phyloP scores from a whole-genome alignment of 495 filamentous ascomycete species.

The Jackrogersella multiformis region DNA sequence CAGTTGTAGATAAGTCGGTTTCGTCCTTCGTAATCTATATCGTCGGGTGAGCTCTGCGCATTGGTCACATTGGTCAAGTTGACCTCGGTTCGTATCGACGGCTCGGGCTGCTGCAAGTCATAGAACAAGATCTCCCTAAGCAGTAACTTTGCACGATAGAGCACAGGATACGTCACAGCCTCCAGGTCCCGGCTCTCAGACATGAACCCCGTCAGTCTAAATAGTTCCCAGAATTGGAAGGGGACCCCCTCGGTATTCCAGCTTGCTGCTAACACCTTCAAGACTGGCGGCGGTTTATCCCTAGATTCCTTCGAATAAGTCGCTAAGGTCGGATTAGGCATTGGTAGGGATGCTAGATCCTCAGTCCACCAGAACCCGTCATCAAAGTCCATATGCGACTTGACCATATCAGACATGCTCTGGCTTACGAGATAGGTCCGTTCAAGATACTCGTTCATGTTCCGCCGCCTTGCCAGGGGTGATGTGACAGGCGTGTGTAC shows the following conservation, averaged over 20 bases:
- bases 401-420: conserved; percentile 52
- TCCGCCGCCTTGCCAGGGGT: conserved; percentile 57
- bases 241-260: conserved; percentile 56
- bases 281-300: conserved; percentile 54
- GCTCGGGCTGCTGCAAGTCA: conserved; percentile 58
- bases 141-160: conserved; percentile 60
- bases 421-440: conserved; percentile 52
- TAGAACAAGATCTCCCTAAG: conserved; percentile 60
- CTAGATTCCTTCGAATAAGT: conserved; percentile 52
- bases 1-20: conserved; percentile 58
- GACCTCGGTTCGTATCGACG: conserved; percentile 55
- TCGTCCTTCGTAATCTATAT: conserved; percentile 56
- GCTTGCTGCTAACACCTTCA: conserved; percentile 56
- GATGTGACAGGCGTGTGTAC: conserved; percentile 61
- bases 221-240: conserved; percentile 58
- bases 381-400: conserved; percentile 55
- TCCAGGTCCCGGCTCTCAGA: conserved; percentile 54
- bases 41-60: conserved; percentile 49
- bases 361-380: conserved; percentile 64
- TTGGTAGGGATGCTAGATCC: conserved; percentile 56
- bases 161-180: conserved; percentile 51
- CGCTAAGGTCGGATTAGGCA: conserved; percentile 52
- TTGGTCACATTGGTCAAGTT: conserved; percentile 49
- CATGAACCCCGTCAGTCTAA: conserved; percentile 54
- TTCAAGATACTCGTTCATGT: conserved; percentile 61